Percentiles rank a stretch among this genome's conserved stretches.
Conservation (phyloP, 2,329 filamentous ascomycete genomes). For the Fusarium albidum region DNA sequence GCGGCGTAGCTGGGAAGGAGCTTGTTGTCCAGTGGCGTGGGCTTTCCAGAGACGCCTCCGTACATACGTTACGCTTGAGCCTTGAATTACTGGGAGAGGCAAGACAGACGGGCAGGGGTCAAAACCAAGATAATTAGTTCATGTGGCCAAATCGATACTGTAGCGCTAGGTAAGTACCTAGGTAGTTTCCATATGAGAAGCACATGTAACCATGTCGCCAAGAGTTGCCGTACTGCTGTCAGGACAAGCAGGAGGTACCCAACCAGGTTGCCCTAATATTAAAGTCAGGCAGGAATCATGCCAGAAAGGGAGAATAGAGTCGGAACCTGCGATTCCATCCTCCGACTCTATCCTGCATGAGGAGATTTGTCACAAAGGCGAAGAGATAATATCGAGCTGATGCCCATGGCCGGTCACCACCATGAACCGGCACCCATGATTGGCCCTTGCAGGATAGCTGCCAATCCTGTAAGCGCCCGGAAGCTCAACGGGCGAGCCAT, state of each 20-base stretch:
- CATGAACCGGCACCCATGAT: slow-evolving; percentile 23
- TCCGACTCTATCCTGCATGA: not conserved
- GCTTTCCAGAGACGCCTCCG: too few relatives aligned
- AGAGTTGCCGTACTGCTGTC: too few relatives aligned
- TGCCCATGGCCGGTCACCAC: slow-evolving; percentile 13
- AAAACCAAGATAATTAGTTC: too few relatives aligned
- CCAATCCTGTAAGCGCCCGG: slow-evolving; percentile 39
- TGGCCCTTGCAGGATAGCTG: slow-evolving; percentile 25
- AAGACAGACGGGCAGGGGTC: too few relatives aligned
- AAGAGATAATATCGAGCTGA: slow-evolving; percentile 17
- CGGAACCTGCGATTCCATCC: not conserved
- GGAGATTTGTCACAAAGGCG: slow-evolving; percentile 12
- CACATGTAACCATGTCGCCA: too few relatives aligned
- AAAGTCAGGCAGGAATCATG: not conserved
- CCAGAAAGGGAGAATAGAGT: not conserved
- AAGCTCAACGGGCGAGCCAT: slow-evolving; percentile 32
- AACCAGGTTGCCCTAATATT: not conserved
- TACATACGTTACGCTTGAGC: too few relatives aligned
- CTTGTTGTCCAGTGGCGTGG: not conserved
- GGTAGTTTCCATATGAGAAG: too few relatives aligned
- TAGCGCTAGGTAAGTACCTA: too few relatives aligned
- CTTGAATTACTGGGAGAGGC: too few relatives aligned
- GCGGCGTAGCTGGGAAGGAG: not conserved
- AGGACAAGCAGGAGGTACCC: not conserved
- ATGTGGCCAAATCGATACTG: too few relatives aligned